Conservation (phyloP, 208 protist genomes). For the Acanthamoeba lenticulata region DNA sequence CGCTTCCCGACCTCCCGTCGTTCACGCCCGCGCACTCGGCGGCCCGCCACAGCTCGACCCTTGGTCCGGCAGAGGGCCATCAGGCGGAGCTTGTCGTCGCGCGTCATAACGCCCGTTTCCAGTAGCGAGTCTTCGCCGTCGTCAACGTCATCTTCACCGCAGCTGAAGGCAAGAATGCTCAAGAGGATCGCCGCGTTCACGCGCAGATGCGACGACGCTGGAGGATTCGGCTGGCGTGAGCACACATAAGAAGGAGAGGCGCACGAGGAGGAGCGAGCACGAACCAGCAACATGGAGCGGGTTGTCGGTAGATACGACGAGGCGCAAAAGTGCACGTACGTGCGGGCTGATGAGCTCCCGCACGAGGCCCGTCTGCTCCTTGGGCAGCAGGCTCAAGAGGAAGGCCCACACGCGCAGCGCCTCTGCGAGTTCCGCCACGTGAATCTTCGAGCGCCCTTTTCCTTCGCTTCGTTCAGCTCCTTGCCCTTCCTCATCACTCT, state of each 20-base stretch:
- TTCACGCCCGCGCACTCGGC: neutral
- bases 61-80: neutral
- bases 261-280: no score
- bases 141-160: neutral
- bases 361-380: neutral
- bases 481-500: neutral
- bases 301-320: neutral
- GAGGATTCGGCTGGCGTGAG: neutral
- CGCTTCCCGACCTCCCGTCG: neutral
- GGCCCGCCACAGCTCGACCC: no score
- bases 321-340: neutral
- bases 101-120: neutral
- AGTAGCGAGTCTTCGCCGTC: neutral
- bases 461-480: neutral
- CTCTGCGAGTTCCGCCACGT: neutral
- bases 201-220: neutral
- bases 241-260: no score
- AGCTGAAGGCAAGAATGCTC: neutral
- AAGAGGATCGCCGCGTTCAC: neutral
- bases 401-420: neutral
- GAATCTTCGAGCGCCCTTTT: neutral
- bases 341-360: neutral
- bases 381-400: neutral
- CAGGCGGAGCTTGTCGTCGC: neutral
- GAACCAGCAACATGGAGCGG: no score